A percentile compares a stretch with the other conserved stretches of the same genome.
phyloP scores from a whole-genome alignment of 2,329 filamentous ascomycete species.

The Sarocladium strictum region DNA sequence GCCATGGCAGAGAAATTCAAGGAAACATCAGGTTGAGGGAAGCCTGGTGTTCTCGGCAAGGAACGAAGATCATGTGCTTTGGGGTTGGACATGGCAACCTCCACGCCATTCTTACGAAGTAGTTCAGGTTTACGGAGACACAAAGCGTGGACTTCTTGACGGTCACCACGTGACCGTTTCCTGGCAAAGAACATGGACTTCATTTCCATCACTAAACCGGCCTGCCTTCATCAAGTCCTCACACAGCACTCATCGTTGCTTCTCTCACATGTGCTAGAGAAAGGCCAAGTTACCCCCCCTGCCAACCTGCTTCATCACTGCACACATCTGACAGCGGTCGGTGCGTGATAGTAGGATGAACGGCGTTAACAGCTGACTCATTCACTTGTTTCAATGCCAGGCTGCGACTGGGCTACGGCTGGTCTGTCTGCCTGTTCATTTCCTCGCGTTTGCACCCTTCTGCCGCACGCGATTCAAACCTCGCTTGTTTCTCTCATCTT shows the following conservation, averaged over 20 bases:
- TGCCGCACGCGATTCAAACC: neutral
- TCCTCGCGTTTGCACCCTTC: neutral
- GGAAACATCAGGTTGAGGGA: constrained; percentile 41
- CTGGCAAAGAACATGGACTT: neutral
- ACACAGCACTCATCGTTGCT: neutral
- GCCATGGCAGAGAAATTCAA: constrained; percentile 88
- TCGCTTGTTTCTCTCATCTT: neutral
- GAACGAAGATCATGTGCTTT: constrained; percentile 16
- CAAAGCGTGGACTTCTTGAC: neutral
- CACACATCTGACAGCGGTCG: neutral
- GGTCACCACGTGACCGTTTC: neutral
- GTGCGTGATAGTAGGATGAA: neutral
- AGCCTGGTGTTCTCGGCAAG: neutral
- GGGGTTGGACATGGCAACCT: no score
- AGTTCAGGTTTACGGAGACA: neutral
- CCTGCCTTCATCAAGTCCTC: neutral
- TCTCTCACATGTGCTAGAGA: neutral
- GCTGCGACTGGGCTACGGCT: neutral
- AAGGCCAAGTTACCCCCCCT: neutral
- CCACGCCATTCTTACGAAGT: no score
- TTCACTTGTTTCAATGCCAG: neutral
- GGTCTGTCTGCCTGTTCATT: neutral
- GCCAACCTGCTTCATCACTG: constrained; percentile 9
- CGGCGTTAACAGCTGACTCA: neutral
- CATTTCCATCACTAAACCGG: no score